These are phyloP conservation scores for Fragilaria crotonensis DNA, from an alignment of 108 stramenopile genomes.

Conservation along the genomic window DNA sequence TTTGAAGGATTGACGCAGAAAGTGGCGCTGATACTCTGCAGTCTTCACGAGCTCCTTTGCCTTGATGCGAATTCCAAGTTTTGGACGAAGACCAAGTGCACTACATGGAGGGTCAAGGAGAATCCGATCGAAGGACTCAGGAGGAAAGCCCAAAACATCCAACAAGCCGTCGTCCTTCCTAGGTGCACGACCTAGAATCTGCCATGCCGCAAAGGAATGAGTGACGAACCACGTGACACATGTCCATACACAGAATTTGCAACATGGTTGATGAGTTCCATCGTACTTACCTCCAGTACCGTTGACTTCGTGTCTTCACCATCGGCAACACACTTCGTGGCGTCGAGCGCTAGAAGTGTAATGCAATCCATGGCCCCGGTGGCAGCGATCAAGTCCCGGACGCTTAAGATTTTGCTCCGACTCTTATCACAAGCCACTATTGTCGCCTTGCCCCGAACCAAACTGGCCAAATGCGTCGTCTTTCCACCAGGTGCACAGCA, in stretches of 20 bases:
- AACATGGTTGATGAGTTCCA: not conserved
- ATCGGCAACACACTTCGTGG: constrained; percentile 45
- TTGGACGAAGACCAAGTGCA: constrained; percentile 69
- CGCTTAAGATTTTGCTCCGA: constrained; percentile 51
- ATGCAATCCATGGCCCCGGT: constrained; percentile 56
- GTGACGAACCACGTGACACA: not conserved
- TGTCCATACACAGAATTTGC: not conserved
- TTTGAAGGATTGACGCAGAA: constrained; percentile 38
- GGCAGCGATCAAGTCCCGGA: constrained; percentile 32
- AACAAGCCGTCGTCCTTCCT: constrained; percentile 30
- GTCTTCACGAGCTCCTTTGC: constrained; percentile 35
- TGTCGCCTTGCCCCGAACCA: constrained; percentile 68
- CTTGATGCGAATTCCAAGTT: constrained; percentile 34
- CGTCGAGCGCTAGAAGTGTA: constrained; percentile 49
- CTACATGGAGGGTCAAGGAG: constrained; percentile 74
- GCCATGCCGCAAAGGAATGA: not conserved
- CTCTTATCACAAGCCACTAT: constrained; percentile 91
- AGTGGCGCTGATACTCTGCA: constrained; percentile 50
- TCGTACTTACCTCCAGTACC: constrained; percentile 13
- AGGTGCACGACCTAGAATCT: constrained; percentile 32
- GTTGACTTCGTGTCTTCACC: constrained; percentile 8
- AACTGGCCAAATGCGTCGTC: constrained; percentile 80
- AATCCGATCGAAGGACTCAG: constrained; percentile 68
- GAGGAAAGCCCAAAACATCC: constrained; percentile 40
- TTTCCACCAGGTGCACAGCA: constrained; percentile 93